A percentile compares a stretch with the other conserved stretches of the same genome.
phyloP scores from a whole-genome alignment of 2,329 filamentous ascomycete species.

The Albophoma yamanashiensis region DNA sequence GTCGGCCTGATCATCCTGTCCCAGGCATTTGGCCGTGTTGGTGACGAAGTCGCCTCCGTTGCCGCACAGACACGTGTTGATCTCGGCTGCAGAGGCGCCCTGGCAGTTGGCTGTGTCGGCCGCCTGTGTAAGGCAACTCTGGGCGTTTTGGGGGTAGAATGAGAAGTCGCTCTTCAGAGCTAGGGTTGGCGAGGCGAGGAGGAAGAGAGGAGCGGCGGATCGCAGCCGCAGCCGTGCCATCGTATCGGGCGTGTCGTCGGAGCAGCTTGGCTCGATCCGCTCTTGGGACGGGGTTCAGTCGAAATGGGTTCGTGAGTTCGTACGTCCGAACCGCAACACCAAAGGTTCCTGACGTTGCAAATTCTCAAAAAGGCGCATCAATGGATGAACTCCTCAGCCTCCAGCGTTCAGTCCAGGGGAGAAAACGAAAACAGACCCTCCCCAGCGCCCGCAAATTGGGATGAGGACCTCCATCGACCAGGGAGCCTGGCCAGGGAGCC shows the following conservation, averaged over 20 bases:
- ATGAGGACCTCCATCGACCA: not conserved
- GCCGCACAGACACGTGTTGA: slow-evolving; percentile 40
- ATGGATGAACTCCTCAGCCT: not conserved
- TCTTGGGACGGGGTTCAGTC: not conserved
- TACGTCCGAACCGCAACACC: not conserved
- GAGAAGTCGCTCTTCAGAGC: slow-evolving; percentile 20
- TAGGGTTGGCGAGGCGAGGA: slow-evolving; percentile 10
- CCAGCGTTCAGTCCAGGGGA: not conserved
- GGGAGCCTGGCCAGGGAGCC: not conserved
- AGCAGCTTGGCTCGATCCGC: not conserved
- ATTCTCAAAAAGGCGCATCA: not conserved
- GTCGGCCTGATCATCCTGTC: slow-evolving; percentile 19
- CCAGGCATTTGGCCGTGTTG: slow-evolving; percentile 34
- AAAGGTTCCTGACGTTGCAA: not conserved
- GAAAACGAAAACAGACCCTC: not conserved
- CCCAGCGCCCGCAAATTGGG: not conserved
- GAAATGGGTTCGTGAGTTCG: not conserved
- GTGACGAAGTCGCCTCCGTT: slow-evolving; percentile 39
- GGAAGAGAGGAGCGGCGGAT: slow-evolving; percentile 15
- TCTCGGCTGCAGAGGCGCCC: slow-evolving; percentile 22
- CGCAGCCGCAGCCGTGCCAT: slow-evolving; percentile 15
- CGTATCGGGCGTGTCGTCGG: not conserved
- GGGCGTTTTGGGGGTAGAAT: slow-evolving; percentile 19
- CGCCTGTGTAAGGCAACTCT: slow-evolving; percentile 31
- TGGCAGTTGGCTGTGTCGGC: slow-evolving; percentile 29